Conservation (phyloP, 805 yeast species). For the Torulaspora maleeae region DNA sequence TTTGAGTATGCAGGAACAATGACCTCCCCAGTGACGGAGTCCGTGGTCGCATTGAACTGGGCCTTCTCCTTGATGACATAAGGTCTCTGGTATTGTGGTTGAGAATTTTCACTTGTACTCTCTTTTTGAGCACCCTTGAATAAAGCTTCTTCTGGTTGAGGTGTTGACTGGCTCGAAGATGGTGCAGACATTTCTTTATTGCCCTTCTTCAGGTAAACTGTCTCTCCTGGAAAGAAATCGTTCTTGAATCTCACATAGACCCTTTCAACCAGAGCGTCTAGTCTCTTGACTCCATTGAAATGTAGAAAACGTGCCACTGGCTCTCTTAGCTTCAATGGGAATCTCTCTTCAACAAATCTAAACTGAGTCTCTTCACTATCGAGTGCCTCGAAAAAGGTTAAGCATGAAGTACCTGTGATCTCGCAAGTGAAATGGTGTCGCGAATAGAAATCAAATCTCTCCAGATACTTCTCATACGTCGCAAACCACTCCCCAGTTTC, state of each 20-base stretch:
- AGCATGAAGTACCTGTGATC: slow-evolving; percentile 87
- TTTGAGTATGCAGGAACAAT: slow-evolving; percentile 53
- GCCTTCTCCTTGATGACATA: slow-evolving; percentile 81
- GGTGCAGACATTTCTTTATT: slow-evolving; percentile 12
- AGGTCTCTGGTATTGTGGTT: slow-evolving; percentile 28
- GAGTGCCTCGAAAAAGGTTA: slow-evolving; percentile 86
- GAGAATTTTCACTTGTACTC: slow-evolving; percentile 6
- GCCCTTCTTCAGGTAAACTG: slow-evolving; percentile 51
- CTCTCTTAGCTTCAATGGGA: slow-evolving; percentile 88
- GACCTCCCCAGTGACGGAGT: slow-evolving; percentile 35
- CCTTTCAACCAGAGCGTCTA: slow-evolving; percentile 83
- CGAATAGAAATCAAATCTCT: slow-evolving; percentile 65
- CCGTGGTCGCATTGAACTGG: slow-evolving; percentile 52
- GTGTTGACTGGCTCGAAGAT: slow-evolving; percentile 20
- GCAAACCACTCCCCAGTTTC: slow-evolving; percentile 87
- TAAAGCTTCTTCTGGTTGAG: slow-evolving; percentile 17
- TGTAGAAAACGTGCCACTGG: slow-evolving; percentile 86
- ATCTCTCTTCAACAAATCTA: slow-evolving; percentile 64
- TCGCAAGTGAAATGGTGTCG: slow-evolving; percentile 87
- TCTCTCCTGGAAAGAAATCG: slow-evolving; percentile 90
- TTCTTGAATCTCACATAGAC: slow-evolving; percentile 71
- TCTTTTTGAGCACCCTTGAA: slow-evolving; percentile 6
- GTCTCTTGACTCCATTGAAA: slow-evolving; percentile 72
- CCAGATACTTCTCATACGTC: slow-evolving; percentile 69
- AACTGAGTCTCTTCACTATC: slow-evolving; percentile 65